phyloP scores from a whole-genome alignment of 108 stramenopile genomes.

The Skeletonema marinoi region DNA sequence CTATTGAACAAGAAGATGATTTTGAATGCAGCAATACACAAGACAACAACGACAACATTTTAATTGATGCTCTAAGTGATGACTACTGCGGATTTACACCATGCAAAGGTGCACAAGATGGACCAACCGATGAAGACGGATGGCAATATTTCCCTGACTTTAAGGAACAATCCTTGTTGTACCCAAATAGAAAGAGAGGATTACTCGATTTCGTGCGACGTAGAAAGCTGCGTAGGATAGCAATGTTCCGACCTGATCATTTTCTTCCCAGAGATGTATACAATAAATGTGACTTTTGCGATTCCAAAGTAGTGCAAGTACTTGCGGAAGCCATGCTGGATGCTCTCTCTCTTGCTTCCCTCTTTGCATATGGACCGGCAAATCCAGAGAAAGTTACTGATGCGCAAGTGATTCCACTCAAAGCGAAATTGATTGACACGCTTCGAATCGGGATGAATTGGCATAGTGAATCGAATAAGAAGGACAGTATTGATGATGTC shows the following conservation, averaged over 20 bases:
- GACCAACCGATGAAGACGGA: conserved; percentile 40
- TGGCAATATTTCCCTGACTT: conserved; percentile 68
- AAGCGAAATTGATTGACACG: conserved; percentile 43
- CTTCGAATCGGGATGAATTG: conserved; percentile 30
- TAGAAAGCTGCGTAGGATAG: conserved; percentile 49
- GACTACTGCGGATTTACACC: conserved; percentile 30
- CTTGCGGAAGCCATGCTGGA: conserved; percentile 46
- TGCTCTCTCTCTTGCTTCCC: conserved; percentile 25
- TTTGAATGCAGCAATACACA: conserved; percentile 16
- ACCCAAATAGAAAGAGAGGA: conserved; percentile 51
- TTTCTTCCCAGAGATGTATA: conserved; percentile 42
- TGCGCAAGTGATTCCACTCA: conserved; percentile 49
- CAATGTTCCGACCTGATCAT: conserved; percentile 60
- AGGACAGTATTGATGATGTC: conserved; percentile 5
- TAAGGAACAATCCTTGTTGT: conserved; percentile 28
- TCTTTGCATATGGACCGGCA: conserved; percentile 7
- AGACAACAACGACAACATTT: not conserved
- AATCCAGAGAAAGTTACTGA: conserved; percentile 30
- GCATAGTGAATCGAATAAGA: not conserved
- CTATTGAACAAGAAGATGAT: conserved; percentile 16
- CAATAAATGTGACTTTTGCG: conserved; percentile 61
- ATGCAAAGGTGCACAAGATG: conserved; percentile 21
- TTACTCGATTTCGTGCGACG: conserved; percentile 60
- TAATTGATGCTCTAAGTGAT: not conserved
- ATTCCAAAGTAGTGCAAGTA: conserved; percentile 51